A percentile compares a stretch with the other conserved stretches of the same genome.
These are phyloP conservation scores for Magnolia changhungtana DNA, from an alignment of 164 flowering plant species.

Conservation along the genomic window DNA sequence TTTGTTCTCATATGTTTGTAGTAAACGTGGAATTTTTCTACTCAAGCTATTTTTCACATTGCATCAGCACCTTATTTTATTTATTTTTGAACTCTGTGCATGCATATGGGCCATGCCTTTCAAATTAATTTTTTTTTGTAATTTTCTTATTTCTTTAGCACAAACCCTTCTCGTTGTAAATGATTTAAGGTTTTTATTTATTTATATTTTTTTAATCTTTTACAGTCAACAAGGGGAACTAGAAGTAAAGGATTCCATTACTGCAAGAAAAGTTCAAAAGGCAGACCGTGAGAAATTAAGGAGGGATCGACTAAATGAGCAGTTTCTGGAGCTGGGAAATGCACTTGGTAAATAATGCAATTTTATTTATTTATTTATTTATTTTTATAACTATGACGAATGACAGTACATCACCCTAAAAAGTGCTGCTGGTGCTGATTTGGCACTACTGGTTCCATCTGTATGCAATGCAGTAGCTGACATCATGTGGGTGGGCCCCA, in stretches of 20 bases:
- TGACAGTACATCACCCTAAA: background rate
- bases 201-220: background rate
- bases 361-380: background rate
- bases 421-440: background rate
- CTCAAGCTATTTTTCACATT: background rate
- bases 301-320: constrained; percentile 88
- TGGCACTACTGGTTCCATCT: background rate
- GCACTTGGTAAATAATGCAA: constrained; percentile 48
- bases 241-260: constrained; percentile 46
- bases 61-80: background rate
- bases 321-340: constrained; percentile 77
- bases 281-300: constrained; percentile 92
- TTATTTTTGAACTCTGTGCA: background rate
- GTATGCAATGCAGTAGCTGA: background rate
- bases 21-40: background rate
- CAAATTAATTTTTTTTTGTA: background rate
- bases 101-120: background rate
- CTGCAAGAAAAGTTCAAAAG: constrained; percentile 82
- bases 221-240: constrained; percentile 41
- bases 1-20: background rate
- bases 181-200: background rate
- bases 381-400: background rate
- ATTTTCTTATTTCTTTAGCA: background rate
- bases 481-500: background rate
- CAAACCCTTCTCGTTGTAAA: background rate